Evolutionary conservation across 257 asterid genomes (phyloP), one percentile per base, ranked within the genome.

Genomic region (Solanum acaule): DNA sequence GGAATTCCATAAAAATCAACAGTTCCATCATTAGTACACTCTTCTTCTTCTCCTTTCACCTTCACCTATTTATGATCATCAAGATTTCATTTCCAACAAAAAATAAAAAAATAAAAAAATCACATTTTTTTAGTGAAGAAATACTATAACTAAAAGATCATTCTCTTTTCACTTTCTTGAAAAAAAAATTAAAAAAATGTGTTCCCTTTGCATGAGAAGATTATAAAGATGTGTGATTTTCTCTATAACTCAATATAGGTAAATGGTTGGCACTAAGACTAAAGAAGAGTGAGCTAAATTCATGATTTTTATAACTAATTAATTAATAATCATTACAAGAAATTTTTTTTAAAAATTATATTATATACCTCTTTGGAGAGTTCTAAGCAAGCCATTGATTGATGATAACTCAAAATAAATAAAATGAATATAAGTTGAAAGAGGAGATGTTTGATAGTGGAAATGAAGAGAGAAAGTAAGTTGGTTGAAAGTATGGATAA

Each of bases 1-100:
- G 96, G 96, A 27, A 82, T 88, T 37, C 99, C 99, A 86, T 92
- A 91, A 88, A 94, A 82, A 93, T 94, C 98, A 20, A 96, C 91
- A 89, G 92, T 93, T 86, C 99, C 99, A 92, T 96, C 99, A 9
- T 89, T 88, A 0, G 99, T 94, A 87, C 42, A 88, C 87, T 72
- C 92, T 34, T 90, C 94, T 70, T 88, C 92, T 35, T 85, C 92
- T 42, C 75, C 90, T 89, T 91, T 92, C 79, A 86, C 56, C 90
- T 91, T 94, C 40, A 33, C 94, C 98, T 94, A 7, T 34, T 88
- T 16, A 44, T 65, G 15, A 68, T 61, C 15, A 68, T 61, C 76
- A 34, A 63, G 2, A 33, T 18, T 56, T 56, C 86, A 52, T 12
- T 13, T n/a, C 7, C 35, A 29, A 38, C 38, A 42, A 78, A 2